Base-by-base conservation (phyloP, 495 filamentous ascomycete species). In the Chaetomidium leptoderma region DNA sequence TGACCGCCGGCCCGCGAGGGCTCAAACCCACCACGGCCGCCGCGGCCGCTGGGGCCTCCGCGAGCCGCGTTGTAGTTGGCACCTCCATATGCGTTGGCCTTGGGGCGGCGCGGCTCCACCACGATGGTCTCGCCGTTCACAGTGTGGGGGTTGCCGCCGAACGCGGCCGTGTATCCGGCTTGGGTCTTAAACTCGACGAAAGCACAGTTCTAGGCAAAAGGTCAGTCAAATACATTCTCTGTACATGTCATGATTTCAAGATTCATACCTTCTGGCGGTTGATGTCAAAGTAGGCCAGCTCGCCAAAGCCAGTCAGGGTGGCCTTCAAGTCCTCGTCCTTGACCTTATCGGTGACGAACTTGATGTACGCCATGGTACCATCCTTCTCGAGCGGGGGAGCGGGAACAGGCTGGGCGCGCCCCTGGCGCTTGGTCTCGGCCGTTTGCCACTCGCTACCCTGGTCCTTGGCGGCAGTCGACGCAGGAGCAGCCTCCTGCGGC, bases 291-390 rank as follows among this genome's bases (percentile, higher is more conserved):
- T 91, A 90, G 52, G 81, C 81, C 39, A 97, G 67, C 72, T 89
- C 86, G 58, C 92, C 95, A 70, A 84, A 91, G 55, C 83, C 81
- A 46, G 76, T 72, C 37, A 98, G 70, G 35, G 80, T 79, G 23
- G 78, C 76, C 67, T 76, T 82, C 42, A 98, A 76, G 35, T 86
- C 80, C 36, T 83, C 82, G 4, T 81, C 75, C 59, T 86, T 78
- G 19, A 98, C 83, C 74, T 89, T 89, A 2, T 93, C 89, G 36
- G 86, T 90, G 30, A 97, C 92, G 63, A 91, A 95, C 80, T 93
- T 95, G 67, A 97, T 87, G 68, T 96, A 97, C 16, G 83, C 95
- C 58, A 87, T 76, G 40, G 86, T 83, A 48, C 81, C 81, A 52
- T 85, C 82, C 56, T 89, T 85, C 63, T 89, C 86, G 29, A 70